Percentiles rank a stretch among this genome's conserved stretches.
These are phyloP conservation scores for Tricharina praecox DNA, from an alignment of 495 filamentous ascomycete species.

Conservation along the genomic window DNA sequence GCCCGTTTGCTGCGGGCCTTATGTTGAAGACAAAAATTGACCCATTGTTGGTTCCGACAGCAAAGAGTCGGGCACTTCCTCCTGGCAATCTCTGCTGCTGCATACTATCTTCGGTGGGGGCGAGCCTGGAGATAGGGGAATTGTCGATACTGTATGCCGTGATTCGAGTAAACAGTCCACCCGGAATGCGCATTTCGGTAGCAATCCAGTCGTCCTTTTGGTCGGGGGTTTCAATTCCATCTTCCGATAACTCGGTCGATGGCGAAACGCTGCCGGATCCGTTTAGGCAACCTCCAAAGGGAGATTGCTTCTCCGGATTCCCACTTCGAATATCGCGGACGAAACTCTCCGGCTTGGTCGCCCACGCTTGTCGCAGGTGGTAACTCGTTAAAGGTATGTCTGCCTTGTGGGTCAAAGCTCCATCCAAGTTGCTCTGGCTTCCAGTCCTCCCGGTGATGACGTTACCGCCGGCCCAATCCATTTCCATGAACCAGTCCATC, in stretches of 20 bases:
- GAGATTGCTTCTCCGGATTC: not conserved
- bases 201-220: slow-evolving; percentile 35
- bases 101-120: slow-evolving; percentile 56
- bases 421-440: slow-evolving; percentile 22
- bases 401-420: not conserved
- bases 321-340: not conserved
- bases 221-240: not conserved
- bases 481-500: slow-evolving; percentile 69
- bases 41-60: slow-evolving; percentile 65
- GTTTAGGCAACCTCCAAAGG: not conserved
- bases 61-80: slow-evolving; percentile 42
- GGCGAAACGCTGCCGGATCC: not conserved
- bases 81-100: not conserved
- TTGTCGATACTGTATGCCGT: slow-evolving; percentile 58
- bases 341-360: not conserved
- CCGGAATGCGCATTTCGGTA: slow-evolving; percentile 40
- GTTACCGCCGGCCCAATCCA: slow-evolving; percentile 78
- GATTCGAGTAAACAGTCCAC: slow-evolving; percentile 39
- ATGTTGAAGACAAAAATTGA: slow-evolving; percentile 71
- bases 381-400: slow-evolving; percentile 25
- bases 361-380: slow-evolving; percentile 8
- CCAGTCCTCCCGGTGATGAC: slow-evolving; percentile 57
- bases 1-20: slow-evolving; percentile 35
- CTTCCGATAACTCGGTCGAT: slow-evolving; percentile 8
- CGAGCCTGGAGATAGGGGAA: slow-evolving; percentile 52